These are phyloP conservation scores for Dillenia suffruticosa DNA, from an alignment of 164 flowering plant species.

Conservation along the genomic window DNA sequence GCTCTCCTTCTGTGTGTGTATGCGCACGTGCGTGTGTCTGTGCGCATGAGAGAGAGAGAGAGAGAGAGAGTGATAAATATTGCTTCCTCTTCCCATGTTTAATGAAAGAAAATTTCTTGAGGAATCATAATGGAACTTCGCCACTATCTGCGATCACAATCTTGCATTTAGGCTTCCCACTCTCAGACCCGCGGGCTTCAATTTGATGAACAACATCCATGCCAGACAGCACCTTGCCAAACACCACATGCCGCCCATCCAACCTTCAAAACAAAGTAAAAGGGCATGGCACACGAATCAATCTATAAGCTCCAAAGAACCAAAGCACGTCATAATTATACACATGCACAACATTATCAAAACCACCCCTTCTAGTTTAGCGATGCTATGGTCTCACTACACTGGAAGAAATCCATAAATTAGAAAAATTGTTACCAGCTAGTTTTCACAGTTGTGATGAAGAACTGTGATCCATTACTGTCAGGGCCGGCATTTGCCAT, in stretches of 20 bases:
- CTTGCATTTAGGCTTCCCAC: conserved; percentile 66
- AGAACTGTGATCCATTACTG: conserved; percentile 96
- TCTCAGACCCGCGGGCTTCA: conserved; percentile 73
- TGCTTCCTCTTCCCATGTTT: too few relatives aligned
- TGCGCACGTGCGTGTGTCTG: too few relatives aligned
- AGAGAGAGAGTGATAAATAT: neutral
- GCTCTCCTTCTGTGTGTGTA: too few relatives aligned
- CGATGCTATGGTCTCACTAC: too few relatives aligned
- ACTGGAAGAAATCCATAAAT: too few relatives aligned
- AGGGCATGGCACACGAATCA: too few relatives aligned
- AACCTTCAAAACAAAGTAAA: conserved; percentile 54
- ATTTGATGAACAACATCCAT: conserved; percentile 85
- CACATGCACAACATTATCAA: too few relatives aligned
- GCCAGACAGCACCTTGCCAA: conserved; percentile 90
- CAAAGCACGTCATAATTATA: too few relatives aligned
- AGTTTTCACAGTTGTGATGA: conserved; percentile 94
- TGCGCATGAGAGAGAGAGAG: too few relatives aligned
- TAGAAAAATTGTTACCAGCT: conserved; percentile 55
- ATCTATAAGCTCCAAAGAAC: too few relatives aligned
- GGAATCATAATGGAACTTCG: conserved; percentile 40
- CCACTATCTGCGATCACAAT: conserved; percentile 73
- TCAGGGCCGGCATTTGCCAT: conserved; percentile 97
- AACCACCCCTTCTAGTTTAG: too few relatives aligned
- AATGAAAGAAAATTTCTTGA: neutral
- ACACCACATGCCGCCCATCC: conserved; percentile 92